Conservation (phyloP, 2,329 filamentous ascomycete genomes). For the Epichloe bromicola region DNA sequence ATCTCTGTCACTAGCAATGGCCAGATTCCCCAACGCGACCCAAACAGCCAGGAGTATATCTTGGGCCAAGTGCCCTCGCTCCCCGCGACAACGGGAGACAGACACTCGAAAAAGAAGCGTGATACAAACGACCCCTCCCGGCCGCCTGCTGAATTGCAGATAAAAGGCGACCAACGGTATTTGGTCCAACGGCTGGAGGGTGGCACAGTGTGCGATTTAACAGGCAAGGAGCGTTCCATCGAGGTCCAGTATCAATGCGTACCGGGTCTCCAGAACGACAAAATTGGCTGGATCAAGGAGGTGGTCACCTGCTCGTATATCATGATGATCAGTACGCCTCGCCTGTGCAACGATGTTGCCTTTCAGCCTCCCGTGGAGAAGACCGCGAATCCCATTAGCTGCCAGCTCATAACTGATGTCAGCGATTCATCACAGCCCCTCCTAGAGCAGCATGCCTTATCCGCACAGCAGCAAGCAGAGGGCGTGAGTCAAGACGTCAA, state of each 20-base stretch:
- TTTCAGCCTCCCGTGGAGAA: slow-evolving; percentile 73
- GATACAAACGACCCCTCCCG: slow-evolving; percentile 13
- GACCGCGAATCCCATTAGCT: slow-evolving; percentile 63
- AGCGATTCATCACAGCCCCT: slow-evolving; percentile 30
- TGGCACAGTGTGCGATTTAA: slow-evolving; percentile 78
- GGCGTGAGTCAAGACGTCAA: slow-evolving; percentile 6
- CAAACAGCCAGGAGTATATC: slow-evolving; percentile 60
- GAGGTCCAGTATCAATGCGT: slow-evolving; percentile 76
- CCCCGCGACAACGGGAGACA: slow-evolving; percentile 13
- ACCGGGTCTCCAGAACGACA: slow-evolving; percentile 56
- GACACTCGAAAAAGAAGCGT: slow-evolving; percentile 9
- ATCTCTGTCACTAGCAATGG: slow-evolving; percentile 53
- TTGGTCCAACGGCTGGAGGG: slow-evolving; percentile 69
- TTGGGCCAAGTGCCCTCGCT: slow-evolving; percentile 45
- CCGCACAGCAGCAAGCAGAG: slow-evolving; percentile 17
- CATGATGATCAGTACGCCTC: slow-evolving; percentile 84
- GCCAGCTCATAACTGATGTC: slow-evolving; percentile 51
- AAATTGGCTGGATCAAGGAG: slow-evolving; percentile 88
- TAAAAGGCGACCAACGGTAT: slow-evolving; percentile 74
- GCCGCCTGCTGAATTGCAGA: slow-evolving; percentile 53
- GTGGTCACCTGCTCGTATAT: slow-evolving; percentile 82
- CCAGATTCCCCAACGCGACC: slow-evolving; percentile 66
- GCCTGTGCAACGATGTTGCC: slow-evolving; percentile 75
- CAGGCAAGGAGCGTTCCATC: slow-evolving; percentile 65
- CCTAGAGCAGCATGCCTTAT: slow-evolving; percentile 20